Evolutionary conservation across 495 filamentous ascomycete genomes (phyloP), one percentile per base, ranked within the genome.

Genomic region (Penicillium paradoxum): DNA sequence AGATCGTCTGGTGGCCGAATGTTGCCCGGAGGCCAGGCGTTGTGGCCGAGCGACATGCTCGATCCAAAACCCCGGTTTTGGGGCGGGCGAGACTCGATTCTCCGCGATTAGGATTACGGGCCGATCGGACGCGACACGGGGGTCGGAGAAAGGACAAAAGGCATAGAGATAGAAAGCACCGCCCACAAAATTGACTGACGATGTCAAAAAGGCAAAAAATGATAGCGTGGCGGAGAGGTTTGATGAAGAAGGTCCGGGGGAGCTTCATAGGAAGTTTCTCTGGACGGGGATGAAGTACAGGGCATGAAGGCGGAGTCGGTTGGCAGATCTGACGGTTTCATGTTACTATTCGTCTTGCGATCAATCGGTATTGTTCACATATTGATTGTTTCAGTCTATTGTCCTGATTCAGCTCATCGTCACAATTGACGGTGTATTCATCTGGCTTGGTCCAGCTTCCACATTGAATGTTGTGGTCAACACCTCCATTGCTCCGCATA

Each of bases 11-110:
- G 73, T 40, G 74, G 72, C 33, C 73, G 73, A 36, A 75, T 69
- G 57, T 74, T 73, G 54, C 72, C 72, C 56, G 73, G 74, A 19
- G 73, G 73, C 73, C 74, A 76, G 69, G 68, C 62, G 72, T 75
- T 65, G 68, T 73, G 72, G 67, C 73, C 73, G 67, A 73, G 72
- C 71, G 74, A 76, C 74, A 78, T 77, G 66, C 57, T 74, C 73
- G 74, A 72, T 73, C 70, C 66, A 66, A 77, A 66, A 73, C 72
- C 73, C 72, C 73, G 67, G 65, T 64, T 69, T 53, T 72, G 66
- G 71, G 73, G 70, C 64, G 71, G 68, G 68, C 68, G 69, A 74
- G 72, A 69, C 66, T 70, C 69, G 69, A 67, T 70, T 62, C 72
- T 77, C 73, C 73, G 71, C 70, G 68, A 63, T 68, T 73, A 54